phyloP scores from a whole-genome alignment of 345 rosid species.

The Lepidium africanum region DNA sequence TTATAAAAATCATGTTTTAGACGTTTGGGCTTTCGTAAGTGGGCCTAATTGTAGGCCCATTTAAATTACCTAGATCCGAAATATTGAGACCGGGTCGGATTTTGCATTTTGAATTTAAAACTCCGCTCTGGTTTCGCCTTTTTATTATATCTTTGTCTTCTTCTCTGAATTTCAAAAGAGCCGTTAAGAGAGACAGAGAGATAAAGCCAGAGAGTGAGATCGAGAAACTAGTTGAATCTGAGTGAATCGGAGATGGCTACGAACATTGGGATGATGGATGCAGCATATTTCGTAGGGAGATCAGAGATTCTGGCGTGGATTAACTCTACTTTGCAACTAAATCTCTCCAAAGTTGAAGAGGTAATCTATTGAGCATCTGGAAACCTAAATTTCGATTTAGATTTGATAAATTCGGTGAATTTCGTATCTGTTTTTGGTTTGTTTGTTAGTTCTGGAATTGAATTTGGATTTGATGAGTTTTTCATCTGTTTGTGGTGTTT shows the following conservation, averaged over 20 bases:
- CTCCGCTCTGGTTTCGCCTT: slow-evolving; percentile 19
- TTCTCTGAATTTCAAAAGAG: slow-evolving; percentile 34
- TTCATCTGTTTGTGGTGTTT: background rate
- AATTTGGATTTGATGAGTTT: background rate
- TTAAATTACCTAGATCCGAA: slow-evolving; percentile 3
- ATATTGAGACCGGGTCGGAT: slow-evolving; percentile 5
- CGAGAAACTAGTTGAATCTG: slow-evolving; percentile 1
- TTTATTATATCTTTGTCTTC: slow-evolving; percentile 31
- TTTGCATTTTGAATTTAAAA: slow-evolving; percentile 27
- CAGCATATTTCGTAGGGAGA: slow-evolving; percentile 91
- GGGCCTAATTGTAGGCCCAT: background rate
- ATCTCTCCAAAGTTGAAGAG: slow-evolving; percentile 97
- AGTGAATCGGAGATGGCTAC: slow-evolving; percentile 44
- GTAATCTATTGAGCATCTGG: slow-evolving; percentile 19
- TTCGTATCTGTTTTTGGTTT: background rate
- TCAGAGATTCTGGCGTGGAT: slow-evolving; percentile 96
- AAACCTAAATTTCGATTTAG: too few species aligned
- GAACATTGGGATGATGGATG: slow-evolving; percentile 91
- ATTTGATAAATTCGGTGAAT: background rate
- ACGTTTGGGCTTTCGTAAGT: background rate
- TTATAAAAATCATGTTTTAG: background rate
- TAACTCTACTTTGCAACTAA: slow-evolving; percentile 81
- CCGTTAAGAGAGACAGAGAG: slow-evolving; percentile 26
- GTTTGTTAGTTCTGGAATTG: background rate
- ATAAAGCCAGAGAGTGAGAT: background rate